A percentile compares a stretch with the other conserved stretches of the same genome.
Evolutionary conservation across 139 green algal species (phyloP).

Genomic region (Micractinium sp.): DNA sequence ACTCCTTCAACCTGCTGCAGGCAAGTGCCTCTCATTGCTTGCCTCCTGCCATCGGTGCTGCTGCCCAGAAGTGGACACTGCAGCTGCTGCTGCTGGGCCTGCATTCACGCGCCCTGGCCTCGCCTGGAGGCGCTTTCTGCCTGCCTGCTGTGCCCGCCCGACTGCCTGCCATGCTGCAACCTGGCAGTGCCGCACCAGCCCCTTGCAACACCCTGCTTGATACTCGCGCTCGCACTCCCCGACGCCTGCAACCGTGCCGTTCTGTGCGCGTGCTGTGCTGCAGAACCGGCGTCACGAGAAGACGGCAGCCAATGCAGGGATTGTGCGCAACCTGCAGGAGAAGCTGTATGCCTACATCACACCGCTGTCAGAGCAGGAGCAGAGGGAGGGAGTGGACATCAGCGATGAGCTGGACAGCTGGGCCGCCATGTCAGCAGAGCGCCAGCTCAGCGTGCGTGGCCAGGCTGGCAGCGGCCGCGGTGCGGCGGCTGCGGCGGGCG

Average conservation of each 20-base stretch:
- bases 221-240: too few relatives aligned
- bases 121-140: too few relatives aligned
- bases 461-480: not conserved
- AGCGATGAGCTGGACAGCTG: not conserved
- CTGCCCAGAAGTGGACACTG: not conserved
- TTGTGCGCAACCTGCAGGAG: not conserved
- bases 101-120: too few relatives aligned
- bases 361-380: not conserved
- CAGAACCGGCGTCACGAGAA: not conserved
- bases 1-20: constrained; percentile 12
- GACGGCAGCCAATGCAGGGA: not conserved
- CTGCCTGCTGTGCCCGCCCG: too few relatives aligned
- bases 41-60: not conserved
- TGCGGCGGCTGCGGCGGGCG: too few relatives aligned
- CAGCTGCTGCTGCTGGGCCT: too few relatives aligned
- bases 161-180: not conserved
- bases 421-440: not conserved
- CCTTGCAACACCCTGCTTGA: not conserved
- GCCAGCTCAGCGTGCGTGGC: not conserved
- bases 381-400: constrained; percentile 5
- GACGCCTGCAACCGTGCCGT: too few relatives aligned
- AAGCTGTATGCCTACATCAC: not conserved
- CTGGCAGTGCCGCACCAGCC: not conserved
- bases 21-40: not conserved
- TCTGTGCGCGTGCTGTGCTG: not conserved